Evolutionary conservation across 2,329 filamentous ascomycete genomes (phyloP), one percentile per base, ranked within the genome.

Genomic region (Cercospora zeina): DNA sequence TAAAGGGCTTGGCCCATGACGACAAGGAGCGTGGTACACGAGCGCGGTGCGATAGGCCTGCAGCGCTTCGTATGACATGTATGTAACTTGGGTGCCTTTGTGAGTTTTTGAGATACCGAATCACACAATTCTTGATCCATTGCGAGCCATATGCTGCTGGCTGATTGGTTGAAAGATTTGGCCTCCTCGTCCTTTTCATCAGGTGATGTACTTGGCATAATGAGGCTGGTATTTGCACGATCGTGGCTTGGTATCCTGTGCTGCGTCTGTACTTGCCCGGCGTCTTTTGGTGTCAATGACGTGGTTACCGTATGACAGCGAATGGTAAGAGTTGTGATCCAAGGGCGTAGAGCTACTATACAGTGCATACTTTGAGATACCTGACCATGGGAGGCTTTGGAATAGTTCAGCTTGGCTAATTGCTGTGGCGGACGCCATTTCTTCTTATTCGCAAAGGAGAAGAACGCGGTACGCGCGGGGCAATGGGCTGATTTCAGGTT

Each of bases 11-110:
- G 6, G 6, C 21, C 21, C 10, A 19, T 21, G 39, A 24, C 39
- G 10, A 45, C 6, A 27, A 27, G 39, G 21, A 45, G 21, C 21
- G 39, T 19, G 16, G 16, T 51, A n/a, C 42, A 58, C 56, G 56
- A 58, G 56, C 56, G 56, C 34, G 56, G 56, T 34, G 56, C 56
- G 31, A 58, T 58, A 58, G 56, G 31, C 45, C 56, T 34, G 56
- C 56, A 58, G 56, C 56, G 56, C 45, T 51, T 58, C 45, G 54
- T 47, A 49, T 57, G 54, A 57, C 11, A 36, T 45, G 11, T 39
- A 14, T 57, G 37, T 47, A 39, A 34, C 36, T 19, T 21, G 33
- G 47, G 47, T 21, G 24, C n/a, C 9, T 11, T 21, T 51, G 10
- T 33, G 24, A 30, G 24, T 51, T 51, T 30, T 51, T 13, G 56